Conservation (phyloP, 306 rosid genomes). For the Dryas alaskensis region DNA sequence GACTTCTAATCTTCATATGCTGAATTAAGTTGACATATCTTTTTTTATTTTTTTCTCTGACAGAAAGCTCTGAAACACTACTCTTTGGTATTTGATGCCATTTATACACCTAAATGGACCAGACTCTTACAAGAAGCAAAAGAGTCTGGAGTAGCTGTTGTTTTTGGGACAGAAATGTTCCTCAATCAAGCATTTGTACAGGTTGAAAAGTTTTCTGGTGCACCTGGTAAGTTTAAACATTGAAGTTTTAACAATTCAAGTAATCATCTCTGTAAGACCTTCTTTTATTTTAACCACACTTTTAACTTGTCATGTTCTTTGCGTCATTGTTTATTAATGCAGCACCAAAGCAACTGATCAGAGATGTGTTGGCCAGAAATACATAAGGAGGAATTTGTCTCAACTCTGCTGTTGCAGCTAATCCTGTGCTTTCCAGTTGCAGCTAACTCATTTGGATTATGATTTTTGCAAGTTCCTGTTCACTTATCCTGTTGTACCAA, state of each 20-base stretch:
- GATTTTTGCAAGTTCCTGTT: constrained; percentile 2
- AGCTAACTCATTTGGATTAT: not conserved
- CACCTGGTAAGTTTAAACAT: constrained; percentile 43
- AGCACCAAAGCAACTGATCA: constrained; percentile 63
- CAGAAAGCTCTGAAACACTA: constrained; percentile 60
- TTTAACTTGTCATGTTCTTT: not conserved
- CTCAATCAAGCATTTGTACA: constrained; percentile 66
- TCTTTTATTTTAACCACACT: not conserved
- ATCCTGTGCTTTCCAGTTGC: not conserved
- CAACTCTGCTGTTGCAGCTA: not conserved
- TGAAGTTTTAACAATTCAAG: not conserved
- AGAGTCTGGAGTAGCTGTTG: constrained; percentile 50
- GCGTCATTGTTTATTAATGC: constrained; percentile 13
- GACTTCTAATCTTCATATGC: no score
- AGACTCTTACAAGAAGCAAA: constrained; percentile 67
- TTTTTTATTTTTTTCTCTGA: not conserved
- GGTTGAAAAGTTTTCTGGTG: constrained; percentile 53
- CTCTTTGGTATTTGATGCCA: constrained; percentile 64
- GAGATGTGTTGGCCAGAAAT: constrained; percentile 42
- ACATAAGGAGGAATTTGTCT: constrained; percentile 15
- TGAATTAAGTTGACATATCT: not conserved
- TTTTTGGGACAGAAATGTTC: constrained; percentile 67
- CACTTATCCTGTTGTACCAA: constrained; percentile 11
- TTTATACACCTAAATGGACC: constrained; percentile 63
- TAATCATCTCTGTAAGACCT: not conserved